These are phyloP conservation scores for Camelina sativa DNA, from an alignment of 345 rosid species.

Conservation along the genomic window DNA sequence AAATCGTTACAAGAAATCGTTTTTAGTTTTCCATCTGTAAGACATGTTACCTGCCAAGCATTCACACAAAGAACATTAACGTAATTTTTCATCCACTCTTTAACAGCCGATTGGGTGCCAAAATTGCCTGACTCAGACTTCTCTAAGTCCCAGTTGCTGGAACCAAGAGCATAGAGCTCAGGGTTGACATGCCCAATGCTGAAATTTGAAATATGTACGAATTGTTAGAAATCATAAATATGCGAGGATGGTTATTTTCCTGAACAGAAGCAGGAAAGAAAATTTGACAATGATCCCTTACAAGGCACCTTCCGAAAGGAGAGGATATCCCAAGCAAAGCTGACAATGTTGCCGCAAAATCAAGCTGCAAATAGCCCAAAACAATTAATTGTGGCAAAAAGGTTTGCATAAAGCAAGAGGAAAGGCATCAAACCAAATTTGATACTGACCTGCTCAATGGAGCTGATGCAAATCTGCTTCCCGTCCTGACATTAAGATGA, in stretches of 20 bases:
- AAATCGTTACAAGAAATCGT: neutral
- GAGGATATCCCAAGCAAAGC: constrained; percentile 86
- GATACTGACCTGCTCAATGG: constrained; percentile 76
- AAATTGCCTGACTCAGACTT: constrained; percentile 24
- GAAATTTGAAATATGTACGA: constrained; percentile 33
- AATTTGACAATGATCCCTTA: constrained; percentile 61
- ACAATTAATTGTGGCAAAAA: constrained; percentile 10
- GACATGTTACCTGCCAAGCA: constrained; percentile 85
- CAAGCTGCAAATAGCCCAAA: constrained; percentile 65
- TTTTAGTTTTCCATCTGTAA: neutral
- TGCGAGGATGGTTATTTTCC: neutral
- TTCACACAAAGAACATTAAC: constrained; percentile 74
- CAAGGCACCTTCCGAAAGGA: constrained; percentile 98
- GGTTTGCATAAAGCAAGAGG: constrained; percentile 4
- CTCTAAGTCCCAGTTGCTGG: constrained; percentile 61
- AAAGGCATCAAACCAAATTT: constrained; percentile 31
- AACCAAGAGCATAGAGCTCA: constrained; percentile 85
- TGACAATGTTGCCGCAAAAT: constrained; percentile 89
- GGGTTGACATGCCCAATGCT: constrained; percentile 94
- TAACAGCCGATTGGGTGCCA: constrained; percentile 42
- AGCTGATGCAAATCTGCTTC: constrained; percentile 61
- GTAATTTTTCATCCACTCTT: constrained; percentile 68
- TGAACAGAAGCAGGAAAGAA: constrained; percentile 30
- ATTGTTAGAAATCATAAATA: constrained; percentile 14
- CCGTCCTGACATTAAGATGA: constrained; percentile 55